Evolutionary conservation across 2,329 filamentous ascomycete genomes (phyloP).

Genomic region (Fusarium stilboides): DNA sequence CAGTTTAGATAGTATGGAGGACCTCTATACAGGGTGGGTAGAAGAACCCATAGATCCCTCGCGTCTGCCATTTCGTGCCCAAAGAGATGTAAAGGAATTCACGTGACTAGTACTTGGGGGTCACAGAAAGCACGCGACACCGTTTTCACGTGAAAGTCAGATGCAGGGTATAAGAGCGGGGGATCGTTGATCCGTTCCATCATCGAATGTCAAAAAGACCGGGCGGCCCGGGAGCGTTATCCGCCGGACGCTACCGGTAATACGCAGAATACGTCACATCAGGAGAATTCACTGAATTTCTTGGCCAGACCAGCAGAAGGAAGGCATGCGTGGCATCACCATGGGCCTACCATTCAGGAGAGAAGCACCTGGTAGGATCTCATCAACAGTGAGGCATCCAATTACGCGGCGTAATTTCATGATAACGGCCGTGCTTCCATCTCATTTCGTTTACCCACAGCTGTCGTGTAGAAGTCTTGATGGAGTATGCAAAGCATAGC

Average conservation of each 20-base stretch:
- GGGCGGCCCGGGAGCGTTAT: not conserved
- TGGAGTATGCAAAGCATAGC: too few species aligned
- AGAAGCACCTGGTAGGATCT: slow-evolving; percentile 14
- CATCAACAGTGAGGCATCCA: slow-evolving; percentile 7
- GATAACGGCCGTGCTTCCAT: not conserved
- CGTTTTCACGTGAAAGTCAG: too few species aligned
- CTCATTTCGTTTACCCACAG: slow-evolving; percentile 8
- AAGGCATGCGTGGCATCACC: slow-evolving; percentile 30
- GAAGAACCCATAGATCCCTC: too few species aligned
- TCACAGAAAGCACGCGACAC: too few species aligned
- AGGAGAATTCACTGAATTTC: not conserved
- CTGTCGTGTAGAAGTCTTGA: not conserved
- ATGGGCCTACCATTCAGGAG: slow-evolving; percentile 29
- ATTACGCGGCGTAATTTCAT: slow-evolving; percentile 24
- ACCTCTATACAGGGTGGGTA: too few species aligned
- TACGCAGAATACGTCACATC: not conserved
- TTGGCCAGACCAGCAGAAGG: not conserved
- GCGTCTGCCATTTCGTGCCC: too few species aligned
- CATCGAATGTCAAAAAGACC: too few species aligned
- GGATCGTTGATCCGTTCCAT: too few species aligned
- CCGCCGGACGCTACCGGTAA: not conserved
- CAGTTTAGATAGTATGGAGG: too few species aligned
- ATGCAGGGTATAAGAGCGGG: too few species aligned
- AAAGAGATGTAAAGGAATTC: too few species aligned
- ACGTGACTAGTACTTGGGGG: too few species aligned